These are phyloP conservation scores for Phalaenopsis equestris DNA, from an alignment of 106 monocot species.

Conservation along the genomic window DNA sequence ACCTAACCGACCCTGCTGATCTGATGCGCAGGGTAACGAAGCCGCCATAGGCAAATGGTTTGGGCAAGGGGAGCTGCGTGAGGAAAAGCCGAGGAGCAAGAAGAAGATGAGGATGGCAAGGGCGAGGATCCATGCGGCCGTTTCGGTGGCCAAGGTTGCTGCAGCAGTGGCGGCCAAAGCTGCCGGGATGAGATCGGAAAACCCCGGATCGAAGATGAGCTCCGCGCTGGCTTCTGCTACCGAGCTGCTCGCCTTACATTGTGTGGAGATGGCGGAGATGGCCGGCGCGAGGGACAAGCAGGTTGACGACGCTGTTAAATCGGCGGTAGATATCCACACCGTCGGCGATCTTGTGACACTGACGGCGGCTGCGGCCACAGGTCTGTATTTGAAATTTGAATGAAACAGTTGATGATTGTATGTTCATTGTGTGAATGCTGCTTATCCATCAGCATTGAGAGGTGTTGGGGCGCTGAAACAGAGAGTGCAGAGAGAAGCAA, in stretches of 20 bases:
- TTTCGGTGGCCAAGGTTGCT: slow-evolving; percentile 69
- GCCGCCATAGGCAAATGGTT: slow-evolving; percentile 32
- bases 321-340: slow-evolving; percentile 53
- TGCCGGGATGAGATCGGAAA: slow-evolving; percentile 19
- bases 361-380: slow-evolving; percentile 90
- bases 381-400: slow-evolving; percentile 13
- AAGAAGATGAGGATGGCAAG: slow-evolving; percentile 55
- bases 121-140: slow-evolving; percentile 63
- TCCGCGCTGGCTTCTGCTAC: slow-evolving; percentile 61
- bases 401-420: neutral
- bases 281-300: slow-evolving; percentile 42
- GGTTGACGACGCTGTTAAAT: slow-evolving; percentile 37
- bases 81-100: slow-evolving; percentile 27
- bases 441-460: slow-evolving; percentile 44
- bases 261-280: slow-evolving; percentile 70
- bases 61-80: slow-evolving; percentile 21
- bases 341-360: slow-evolving; percentile 82
- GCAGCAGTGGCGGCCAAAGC: slow-evolving; percentile 63
- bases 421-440: neutral
- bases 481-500: slow-evolving; percentile 45
- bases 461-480: slow-evolving; percentile 67
- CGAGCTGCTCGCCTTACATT: slow-evolving; percentile 76
- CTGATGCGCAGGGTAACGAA: neutral
- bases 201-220: slow-evolving; percentile 31
- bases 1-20: neutral